These are phyloP conservation scores for Podaxis mareebaensis DNA, from an alignment of 768 basidiomycete genomes.

Conservation along the genomic window DNA sequence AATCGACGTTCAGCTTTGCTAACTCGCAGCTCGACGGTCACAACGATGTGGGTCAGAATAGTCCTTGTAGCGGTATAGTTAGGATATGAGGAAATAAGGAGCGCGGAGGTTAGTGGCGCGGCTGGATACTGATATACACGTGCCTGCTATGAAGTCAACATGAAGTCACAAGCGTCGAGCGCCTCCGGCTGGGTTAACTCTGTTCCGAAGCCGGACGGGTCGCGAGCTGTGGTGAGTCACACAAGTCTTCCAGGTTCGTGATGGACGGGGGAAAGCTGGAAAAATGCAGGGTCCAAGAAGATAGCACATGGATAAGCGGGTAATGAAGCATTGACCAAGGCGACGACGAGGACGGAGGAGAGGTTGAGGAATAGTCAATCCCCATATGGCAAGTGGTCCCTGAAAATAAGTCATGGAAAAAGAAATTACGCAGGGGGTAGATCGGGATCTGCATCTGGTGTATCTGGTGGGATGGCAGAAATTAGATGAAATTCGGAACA, in stretches of 20 bases:
- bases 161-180: too few relatives aligned
- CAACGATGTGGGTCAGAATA: not conserved
- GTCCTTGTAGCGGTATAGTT: not conserved
- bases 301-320: not conserved
- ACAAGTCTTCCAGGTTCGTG: not conserved
- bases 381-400: not conserved
- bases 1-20: not conserved
- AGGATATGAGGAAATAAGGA: not conserved
- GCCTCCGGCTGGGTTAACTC: not conserved
- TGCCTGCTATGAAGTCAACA: too few relatives aligned
- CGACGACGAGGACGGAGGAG: conserved; percentile 1
- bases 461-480: not conserved
- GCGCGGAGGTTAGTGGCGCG: too few relatives aligned
- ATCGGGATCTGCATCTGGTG: conserved; percentile 2
- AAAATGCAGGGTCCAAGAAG: not conserved
- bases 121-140: too few relatives aligned
- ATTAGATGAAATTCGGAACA: not conserved
- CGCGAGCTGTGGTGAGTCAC: not conserved
- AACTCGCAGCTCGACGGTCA: not conserved
- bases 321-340: not conserved
- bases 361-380: not conserved
- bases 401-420: conserved; percentile 6
- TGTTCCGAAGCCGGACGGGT: not conserved
- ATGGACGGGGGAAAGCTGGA: conserved; percentile 5
- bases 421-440: not conserved